Evolutionary conservation across 768 basidiomycete species (phyloP), one percentile per base, ranked within the genome.

Genomic region (Suillus occidentalis): DNA sequence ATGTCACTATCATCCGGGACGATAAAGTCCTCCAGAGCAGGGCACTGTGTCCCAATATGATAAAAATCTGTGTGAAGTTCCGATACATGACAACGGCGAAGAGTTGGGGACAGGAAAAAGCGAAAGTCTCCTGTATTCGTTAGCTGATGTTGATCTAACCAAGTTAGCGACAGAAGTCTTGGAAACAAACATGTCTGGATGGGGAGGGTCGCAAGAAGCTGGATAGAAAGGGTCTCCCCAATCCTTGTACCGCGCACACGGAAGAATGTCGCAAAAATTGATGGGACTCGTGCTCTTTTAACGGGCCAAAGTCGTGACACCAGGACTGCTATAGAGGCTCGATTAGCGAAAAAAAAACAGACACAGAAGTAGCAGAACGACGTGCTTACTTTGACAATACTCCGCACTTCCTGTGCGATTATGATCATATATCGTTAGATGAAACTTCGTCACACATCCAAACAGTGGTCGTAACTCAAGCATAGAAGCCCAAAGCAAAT

Each of bases 401-500:
- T 14, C 25, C 6, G n/a, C 1, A 59, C 40, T 42, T 25, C 42
- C 58, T 25, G 20, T 40, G 57, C 7, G 6, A 9, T 18, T 2
- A 1, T 16, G 52, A 31, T 53, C 28, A 34, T 53, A 53, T 31
- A 59, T 13, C 18, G 31, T 28, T 42, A 40, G 6, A 42, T 42
- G 58, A 20, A 59, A 12, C 58, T 40, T 59, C 12, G 58, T 20
- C 18, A 59, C 58, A 31, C 58, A 59, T 18, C 58, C 40, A 7
- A 59, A 40, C 12, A 59, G 40, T 14, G 58, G 58, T 42, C 40
- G 10, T 42, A 59, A 20, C 10, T 18, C 58, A 39, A 2, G 22
- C 12, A 63, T 39, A 4, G 42, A 18, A n/a, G 34, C 36, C 62
- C 62, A 63, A n/a, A 63, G 37, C 18, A 39, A 37, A 40, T 63